Base-by-base conservation (phyloP, 192 early-diverging fungal species). In the Coemansia sp. region DNA sequence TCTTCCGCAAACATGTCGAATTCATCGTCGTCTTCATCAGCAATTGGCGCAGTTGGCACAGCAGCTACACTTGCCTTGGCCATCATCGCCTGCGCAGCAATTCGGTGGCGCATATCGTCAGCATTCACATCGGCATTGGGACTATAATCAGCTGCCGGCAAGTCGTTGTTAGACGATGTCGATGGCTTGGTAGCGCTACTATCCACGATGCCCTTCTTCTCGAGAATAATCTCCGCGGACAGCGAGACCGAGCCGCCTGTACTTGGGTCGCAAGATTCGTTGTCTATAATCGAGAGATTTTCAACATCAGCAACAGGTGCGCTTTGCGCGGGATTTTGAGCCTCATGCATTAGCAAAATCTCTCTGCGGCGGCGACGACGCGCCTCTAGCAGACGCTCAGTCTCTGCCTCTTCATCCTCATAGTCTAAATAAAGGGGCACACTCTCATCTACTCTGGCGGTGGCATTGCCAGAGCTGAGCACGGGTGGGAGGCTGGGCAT, bases 301-400 rank as follows among this genome's bases (percentile, higher is more conserved):
- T 23, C 55, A 75, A 38, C 61, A 62, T 34, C 60, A 31, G 69
- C 37, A 46, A 62, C 59, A 62, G 73, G 44, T 46, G 82, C 65
- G 46, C 44, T 75, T 44, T 74, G 66, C 63, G 76, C 37, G 36
- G 69, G 76, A 15, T 69, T 75, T 34, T 86, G 70, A 53, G 80
- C 72, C 64, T 91, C 84, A 69, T 91, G 82, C 70, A 91, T 89
- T 62, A 87, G 77, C 48, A 97, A 61, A 53, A 97, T 94, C 31
- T 86, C 92, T 64, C 84, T 83, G 61, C 93, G 85, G 29, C 90
- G 86, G 68, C 87, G 89, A 38, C 94, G 86, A 7, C 94, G 88
- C 84, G 94, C 94, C 69, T 96, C 94, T 65, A 96, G 90, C 60
- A 93, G 62, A 51, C 86, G 79, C 63, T 93, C 88, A 70, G 95